Percentiles rank a stretch among this genome's conserved stretches.
Evolutionary conservation across 2,329 filamentous ascomycete species (phyloP).

Genomic region (Epichloe uncinata): DNA sequence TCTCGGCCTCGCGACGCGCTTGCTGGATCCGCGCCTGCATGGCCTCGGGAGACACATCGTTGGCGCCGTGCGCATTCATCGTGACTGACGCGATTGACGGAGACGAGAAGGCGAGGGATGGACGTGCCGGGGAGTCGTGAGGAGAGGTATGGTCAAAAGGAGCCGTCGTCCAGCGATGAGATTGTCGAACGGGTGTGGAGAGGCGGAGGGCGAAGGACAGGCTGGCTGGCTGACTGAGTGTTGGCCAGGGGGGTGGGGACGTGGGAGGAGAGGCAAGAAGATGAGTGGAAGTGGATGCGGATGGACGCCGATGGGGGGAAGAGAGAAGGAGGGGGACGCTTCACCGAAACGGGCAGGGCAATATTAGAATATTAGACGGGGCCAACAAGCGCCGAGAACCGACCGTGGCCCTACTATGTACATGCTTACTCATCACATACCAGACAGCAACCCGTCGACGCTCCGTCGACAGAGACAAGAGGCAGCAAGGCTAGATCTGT

Average conservation of each 20-base stretch:
- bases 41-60: slow-evolving; percentile 55
- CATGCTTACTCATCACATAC: no score
- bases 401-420: not conserved
- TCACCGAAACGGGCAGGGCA: not conserved
- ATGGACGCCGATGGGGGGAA: not conserved
- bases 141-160: slow-evolving; percentile 6
- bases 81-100: slow-evolving; percentile 14
- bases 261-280: not conserved
- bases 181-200: slow-evolving; percentile 18
- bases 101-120: slow-evolving; percentile 5
- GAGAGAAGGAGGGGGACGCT: not conserved
- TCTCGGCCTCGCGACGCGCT: slow-evolving; percentile 93
- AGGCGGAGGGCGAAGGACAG: slow-evolving; percentile 19
- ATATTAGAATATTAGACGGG: not conserved
- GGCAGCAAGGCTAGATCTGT: no score
- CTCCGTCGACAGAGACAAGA: no score
- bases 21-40: slow-evolving; percentile 91
- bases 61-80: slow-evolving; percentile 45
- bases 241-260: not conserved
- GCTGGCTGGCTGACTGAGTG: slow-evolving; percentile 6
- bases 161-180: slow-evolving; percentile 15
- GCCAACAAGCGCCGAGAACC: not conserved
- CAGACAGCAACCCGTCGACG: no score
- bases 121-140: not conserved
- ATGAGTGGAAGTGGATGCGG: not conserved